Conservation (phyloP, 371 early-diverging fungal species). For the Zychaea mexicana region DNA sequence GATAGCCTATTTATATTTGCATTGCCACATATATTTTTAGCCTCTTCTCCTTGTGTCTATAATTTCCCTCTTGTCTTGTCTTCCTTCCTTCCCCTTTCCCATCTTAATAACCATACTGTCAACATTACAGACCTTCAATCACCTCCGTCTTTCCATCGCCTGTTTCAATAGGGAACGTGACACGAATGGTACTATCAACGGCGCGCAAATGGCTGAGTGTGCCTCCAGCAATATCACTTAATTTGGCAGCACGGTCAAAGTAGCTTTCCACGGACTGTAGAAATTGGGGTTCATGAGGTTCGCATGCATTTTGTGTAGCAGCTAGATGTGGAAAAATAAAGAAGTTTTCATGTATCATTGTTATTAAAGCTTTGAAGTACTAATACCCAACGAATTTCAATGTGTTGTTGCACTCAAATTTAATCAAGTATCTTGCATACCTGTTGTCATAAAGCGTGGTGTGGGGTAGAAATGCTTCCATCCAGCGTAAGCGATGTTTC, state of each 20-base stretch:
- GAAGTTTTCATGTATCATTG: not conserved
- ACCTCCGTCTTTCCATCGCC: constrained; percentile 75
- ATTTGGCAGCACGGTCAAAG: constrained; percentile 77
- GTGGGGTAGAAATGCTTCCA: not conserved
- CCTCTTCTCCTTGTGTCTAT: too few relatives aligned
- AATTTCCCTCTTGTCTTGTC: too few relatives aligned
- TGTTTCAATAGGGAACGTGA: constrained; percentile 86
- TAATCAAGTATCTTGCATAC: not conserved
- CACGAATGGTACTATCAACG: constrained; percentile 78
- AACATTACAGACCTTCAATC: constrained; percentile 70
- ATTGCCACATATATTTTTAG: too few relatives aligned
- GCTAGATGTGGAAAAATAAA: constrained; percentile 19
- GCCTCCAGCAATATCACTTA: constrained; percentile 65
- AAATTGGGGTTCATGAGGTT: constrained; percentile 76
- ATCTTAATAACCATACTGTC: too few relatives aligned
- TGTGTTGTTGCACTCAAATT: too few relatives aligned
- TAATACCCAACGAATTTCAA: too few relatives aligned
- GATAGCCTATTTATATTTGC: constrained; percentile 66
- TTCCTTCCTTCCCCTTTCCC: too few relatives aligned
- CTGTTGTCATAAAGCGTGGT: not conserved
- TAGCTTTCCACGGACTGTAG: constrained; percentile 80
- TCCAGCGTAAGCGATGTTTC: not conserved
- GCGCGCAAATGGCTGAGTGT: constrained; percentile 81
- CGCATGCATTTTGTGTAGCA: constrained; percentile 68
- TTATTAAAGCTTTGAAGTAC: too few relatives aligned